Evolutionary conservation across 306 rosid species (phyloP).

Genomic region (Malus sylvestris): DNA sequence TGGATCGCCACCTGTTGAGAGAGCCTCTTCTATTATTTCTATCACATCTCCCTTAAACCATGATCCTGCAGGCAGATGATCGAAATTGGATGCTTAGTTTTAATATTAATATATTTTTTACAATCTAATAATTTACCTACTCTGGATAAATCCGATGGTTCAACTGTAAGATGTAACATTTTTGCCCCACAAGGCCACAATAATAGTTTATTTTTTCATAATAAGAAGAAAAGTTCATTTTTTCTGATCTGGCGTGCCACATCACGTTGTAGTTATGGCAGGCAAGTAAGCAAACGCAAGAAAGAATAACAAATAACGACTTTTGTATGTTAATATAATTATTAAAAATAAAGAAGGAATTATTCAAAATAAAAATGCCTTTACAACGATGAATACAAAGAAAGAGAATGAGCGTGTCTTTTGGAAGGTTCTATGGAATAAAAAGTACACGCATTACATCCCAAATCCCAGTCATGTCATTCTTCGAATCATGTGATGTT

Average conservation of each 20-base stretch:
- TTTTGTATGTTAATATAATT: no score
- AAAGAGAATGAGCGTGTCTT: not conserved
- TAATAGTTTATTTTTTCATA: not conserved
- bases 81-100: not conserved
- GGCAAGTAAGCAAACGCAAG: no score
- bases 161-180: not conserved
- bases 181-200: not conserved
- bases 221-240: no score
- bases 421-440: not conserved
- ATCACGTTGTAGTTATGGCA: no score
- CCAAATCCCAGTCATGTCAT: not conserved
- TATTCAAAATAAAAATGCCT: not conserved
- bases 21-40: constrained; percentile 7
- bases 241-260: no score
- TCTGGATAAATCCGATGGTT: not conserved
- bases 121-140: not conserved
- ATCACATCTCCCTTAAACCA: constrained; percentile 24
- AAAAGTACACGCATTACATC: not conserved
- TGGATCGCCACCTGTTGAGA: constrained; percentile 22
- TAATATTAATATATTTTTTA: not conserved
- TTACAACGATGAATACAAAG: not conserved
- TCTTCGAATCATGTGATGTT: not conserved
- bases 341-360: no score
- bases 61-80: not conserved
- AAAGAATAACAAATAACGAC: no score